Percentiles rank a stretch among this genome's conserved stretches.
phyloP scores from a whole-genome alignment of 805 yeast species.

The Yueomyces sinensis region DNA sequence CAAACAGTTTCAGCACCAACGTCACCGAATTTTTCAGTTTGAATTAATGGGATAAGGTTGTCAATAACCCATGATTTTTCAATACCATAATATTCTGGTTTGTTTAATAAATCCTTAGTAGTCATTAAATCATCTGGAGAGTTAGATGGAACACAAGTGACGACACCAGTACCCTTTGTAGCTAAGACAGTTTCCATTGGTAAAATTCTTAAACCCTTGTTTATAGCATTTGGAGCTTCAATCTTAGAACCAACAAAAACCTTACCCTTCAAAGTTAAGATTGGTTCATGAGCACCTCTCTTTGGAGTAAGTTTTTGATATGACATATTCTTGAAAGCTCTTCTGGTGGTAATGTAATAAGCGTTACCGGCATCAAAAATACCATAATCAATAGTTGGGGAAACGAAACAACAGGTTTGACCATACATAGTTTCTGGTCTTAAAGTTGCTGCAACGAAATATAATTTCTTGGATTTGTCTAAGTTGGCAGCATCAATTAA shows the following conservation, averaged over 20 bases:
- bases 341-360: constrained; percentile 76
- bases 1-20: constrained; percentile 74
- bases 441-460: constrained; percentile 88
- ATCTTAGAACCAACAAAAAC: constrained; percentile 77
- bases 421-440: constrained; percentile 99
- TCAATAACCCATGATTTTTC: constrained; percentile 74
- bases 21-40: constrained; percentile 80
- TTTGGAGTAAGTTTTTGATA: constrained; percentile 85
- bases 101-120: constrained; percentile 66
- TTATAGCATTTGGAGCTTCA: constrained; percentile 66
- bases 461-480: constrained; percentile 48
- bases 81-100: constrained; percentile 82
- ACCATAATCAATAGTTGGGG: constrained; percentile 89
- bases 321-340: constrained; percentile 95
- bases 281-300: constrained; percentile 64
- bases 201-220: constrained; percentile 61
- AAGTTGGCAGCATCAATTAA: constrained; percentile 24
- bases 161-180: constrained; percentile 96
- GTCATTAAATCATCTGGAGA: constrained; percentile 96
- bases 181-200: constrained; percentile 98
- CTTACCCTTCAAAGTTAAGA: constrained; percentile 50
- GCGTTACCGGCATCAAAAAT: constrained; percentile 71
- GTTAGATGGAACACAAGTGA: constrained; percentile 97
- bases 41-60: constrained; percentile 61
- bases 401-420: constrained; percentile 94